Evolutionary conservation across 2,329 filamentous ascomycete genomes (phyloP).

Genomic region (Rosellinia necatrix): DNA sequence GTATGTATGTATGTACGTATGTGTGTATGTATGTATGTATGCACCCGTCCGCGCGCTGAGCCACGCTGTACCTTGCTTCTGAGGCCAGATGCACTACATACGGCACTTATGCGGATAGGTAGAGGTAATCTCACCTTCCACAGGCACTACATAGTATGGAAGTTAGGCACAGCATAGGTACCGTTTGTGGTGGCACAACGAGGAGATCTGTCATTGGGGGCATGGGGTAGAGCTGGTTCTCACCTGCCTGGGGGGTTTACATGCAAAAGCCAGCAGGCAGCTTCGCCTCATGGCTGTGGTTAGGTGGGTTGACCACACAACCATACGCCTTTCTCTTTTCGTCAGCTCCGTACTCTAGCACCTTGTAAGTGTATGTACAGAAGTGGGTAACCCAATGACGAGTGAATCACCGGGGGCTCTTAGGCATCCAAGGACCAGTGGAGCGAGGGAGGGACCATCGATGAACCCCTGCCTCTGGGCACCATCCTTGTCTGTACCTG

Average conservation of each 20-base stretch:
- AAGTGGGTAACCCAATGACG: conserved; percentile 6
- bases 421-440: conserved; percentile 22
- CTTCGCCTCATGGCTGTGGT: conserved; percentile 32
- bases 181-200: too few species aligned
- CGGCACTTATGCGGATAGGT: too few species aligned
- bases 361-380: background rate
- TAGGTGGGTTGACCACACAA: conserved; percentile 28
- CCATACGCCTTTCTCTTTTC: conserved; percentile 38
- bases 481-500: background rate
- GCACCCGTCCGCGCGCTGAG: too few species aligned
- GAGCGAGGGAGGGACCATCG: conserved; percentile 10
- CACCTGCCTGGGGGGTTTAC: background rate
- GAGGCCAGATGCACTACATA: too few species aligned
- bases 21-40: too few species aligned
- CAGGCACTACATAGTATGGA: too few species aligned
- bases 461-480: conserved; percentile 30
- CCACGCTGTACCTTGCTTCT: too few species aligned
- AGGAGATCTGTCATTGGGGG: conserved; percentile 15
- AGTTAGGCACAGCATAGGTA: too few species aligned
- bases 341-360: conserved; percentile 22
- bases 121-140: too few species aligned
- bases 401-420: conserved; percentile 35
- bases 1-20: too few species aligned
- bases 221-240: background rate
- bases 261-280: background rate